phyloP scores from a whole-genome alignment of 148 eudicot genomes.

The Silene latifolia region DNA sequence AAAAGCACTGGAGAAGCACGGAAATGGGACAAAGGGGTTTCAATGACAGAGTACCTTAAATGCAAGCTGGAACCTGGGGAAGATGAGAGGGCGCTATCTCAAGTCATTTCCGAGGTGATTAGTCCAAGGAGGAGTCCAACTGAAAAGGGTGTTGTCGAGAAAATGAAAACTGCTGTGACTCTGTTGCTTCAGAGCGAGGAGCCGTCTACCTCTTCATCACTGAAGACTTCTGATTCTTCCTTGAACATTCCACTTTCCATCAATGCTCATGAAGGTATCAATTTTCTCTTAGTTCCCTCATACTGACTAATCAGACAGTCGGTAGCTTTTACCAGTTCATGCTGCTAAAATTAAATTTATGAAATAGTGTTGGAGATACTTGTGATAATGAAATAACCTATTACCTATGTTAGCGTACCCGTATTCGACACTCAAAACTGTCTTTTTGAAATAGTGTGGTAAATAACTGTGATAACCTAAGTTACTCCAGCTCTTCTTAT shows the following conservation, averaged over 20 bases:
- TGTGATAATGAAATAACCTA: no score
- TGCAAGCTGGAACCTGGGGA: conserved; percentile 74
- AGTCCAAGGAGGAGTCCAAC: conserved; percentile 43
- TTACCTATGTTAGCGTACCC: no score
- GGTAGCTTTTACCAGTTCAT: no score
- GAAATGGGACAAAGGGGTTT: conserved; percentile 57
- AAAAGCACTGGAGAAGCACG: conserved; percentile 19
- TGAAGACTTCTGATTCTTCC: conserved; percentile 23
- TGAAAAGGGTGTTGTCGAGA: conserved; percentile 63
- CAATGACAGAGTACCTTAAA: conserved; percentile 68
- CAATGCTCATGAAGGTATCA: conserved; percentile 48
- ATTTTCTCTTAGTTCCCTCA: background rate
- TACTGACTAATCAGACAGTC: no score
- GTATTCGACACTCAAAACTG: no score
- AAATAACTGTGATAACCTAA: no score
- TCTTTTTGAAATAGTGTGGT: no score
- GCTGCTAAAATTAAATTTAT: no score
- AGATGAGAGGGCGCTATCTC: conserved; percentile 67
- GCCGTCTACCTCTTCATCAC: conserved; percentile 26
- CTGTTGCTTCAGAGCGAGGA: conserved; percentile 51
- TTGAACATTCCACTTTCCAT: conserved; percentile 44
- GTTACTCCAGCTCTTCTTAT: no score
- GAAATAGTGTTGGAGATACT: no score
- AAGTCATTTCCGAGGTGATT: conserved; percentile 60
- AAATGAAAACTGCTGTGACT: conserved; percentile 63